Evolutionary conservation across 2,329 filamentous ascomycete genomes (phyloP), one percentile per base, ranked within the genome.

Genomic region (Magnaporthiopsis incrustans): DNA sequence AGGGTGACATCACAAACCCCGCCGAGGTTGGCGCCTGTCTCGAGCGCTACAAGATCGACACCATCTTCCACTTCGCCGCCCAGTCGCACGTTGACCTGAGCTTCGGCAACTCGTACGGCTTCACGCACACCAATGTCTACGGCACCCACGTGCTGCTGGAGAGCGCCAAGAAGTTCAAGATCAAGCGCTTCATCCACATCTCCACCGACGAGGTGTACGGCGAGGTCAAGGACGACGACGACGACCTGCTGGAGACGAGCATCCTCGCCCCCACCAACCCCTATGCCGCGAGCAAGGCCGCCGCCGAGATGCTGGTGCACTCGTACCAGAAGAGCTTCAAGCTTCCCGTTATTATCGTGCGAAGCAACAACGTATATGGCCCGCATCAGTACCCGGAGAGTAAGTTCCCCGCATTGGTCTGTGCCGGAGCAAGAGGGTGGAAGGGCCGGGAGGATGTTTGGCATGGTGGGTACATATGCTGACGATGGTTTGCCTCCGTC

Each of bases 151-250:
- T 92, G 53, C 81, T 94, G 65, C 79, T 94, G 11, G 91, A 95
- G 75, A 88, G 88, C 71, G 87, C 89, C 61, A 89, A 89, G 73
- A 88, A 89, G 73, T 82, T 89, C 61, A 83, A 83, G 44, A 82
- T 94, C 72, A 85, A 82, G 69, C 82, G 88, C 61, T 94, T 94
- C 75, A 88, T 94, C 70, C 90, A 94, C 74, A 86, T 94, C 67
- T 92, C 89, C 12, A 94, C 91, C 1, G 91, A 95, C 73, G 91
- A 94, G 77, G 91, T 94, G 1, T 94, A 94, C 69, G 91, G 91
- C 57, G 90, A 94, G 73, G 89, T 91, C 65, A 85, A 85, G 65
- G 85, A 88, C 62, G 88, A 86, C 50, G 87, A 87, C 4, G 88
- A 89, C 66, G 89, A 91, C 71, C 75, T 91, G 67, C 78, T 88